phyloP scores from a whole-genome alignment of 1,284 basidiomycete species.

The Ganoderma lucidum region DNA sequence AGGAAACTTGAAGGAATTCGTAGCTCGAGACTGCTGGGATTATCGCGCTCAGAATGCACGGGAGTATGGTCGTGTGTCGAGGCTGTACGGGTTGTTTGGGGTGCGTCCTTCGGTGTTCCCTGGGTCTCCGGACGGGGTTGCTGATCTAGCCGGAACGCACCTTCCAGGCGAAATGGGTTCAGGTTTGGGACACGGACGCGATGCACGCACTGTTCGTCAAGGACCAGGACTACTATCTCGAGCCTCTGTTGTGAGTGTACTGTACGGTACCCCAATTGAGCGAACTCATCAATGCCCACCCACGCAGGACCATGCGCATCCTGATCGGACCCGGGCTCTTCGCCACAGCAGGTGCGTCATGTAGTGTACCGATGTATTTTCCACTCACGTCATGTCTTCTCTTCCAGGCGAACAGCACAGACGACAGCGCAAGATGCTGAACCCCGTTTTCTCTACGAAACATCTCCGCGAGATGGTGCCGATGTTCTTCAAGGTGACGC shows the following conservation, averaged over 20 bases:
- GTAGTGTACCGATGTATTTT: no score
- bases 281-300: no score
- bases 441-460: constrained; percentile 32
- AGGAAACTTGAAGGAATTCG: no score
- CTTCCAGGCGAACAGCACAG: constrained; percentile 34
- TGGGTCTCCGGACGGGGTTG: no score
- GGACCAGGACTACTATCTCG: constrained; percentile 42
- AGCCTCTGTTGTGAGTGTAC: constrained; percentile 24
- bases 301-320: constrained; percentile 17
- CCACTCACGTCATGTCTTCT: neutral
- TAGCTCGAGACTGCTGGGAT: no score
- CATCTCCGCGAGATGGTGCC: constrained; percentile 29
- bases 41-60: no score
- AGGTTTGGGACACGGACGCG: constrained; percentile 39
- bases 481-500: constrained; percentile 25
- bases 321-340: constrained; percentile 29
- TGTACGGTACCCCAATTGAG: no score
- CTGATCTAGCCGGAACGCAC: no score
- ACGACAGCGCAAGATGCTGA: constrained; percentile 35
- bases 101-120: no score
- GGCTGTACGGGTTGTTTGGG: no score
- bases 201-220: constrained; percentile 42
- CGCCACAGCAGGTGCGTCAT: constrained; percentile 17
- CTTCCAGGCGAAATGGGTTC: constrained; percentile 25
- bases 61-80: no score